These are phyloP conservation scores for Hevea brasiliensis DNA, from an alignment of 345 rosid genomes.

Conservation along the genomic window DNA sequence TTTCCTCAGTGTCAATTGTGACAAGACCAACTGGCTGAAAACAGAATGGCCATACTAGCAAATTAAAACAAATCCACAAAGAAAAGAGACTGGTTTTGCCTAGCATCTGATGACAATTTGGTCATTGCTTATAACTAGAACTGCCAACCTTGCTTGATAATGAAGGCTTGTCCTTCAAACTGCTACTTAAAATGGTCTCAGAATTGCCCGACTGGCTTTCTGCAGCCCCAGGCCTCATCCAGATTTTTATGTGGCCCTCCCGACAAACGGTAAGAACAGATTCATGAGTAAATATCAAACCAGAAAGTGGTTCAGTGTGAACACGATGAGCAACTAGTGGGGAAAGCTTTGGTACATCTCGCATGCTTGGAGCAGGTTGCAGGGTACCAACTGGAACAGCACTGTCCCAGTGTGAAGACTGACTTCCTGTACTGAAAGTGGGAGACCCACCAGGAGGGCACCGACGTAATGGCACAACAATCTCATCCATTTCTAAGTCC, in stretches of 20 bases:
- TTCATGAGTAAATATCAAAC: constrained; percentile 83
- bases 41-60: constrained; percentile 31
- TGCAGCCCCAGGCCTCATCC: constrained; percentile 77
- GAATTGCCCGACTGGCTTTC: constrained; percentile 62
- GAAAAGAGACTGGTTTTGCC: constrained; percentile 15
- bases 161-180: constrained; percentile 66
- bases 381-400: constrained; percentile 67
- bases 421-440: constrained; percentile 94
- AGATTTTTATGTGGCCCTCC: constrained; percentile 92
- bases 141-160: constrained; percentile 56
- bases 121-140: constrained; percentile 68
- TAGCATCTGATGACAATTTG: constrained; percentile 25
- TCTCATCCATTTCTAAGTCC: constrained; percentile 99
- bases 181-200: constrained; percentile 54
- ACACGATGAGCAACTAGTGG: constrained; percentile 85
- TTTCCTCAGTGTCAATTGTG: constrained; percentile 24
- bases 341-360: constrained; percentile 90
- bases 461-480: constrained; percentile 91
- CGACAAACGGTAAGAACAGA: constrained; percentile 84
- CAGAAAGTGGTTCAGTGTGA: constrained; percentile 94
- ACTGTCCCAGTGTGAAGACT: constrained; percentile 98
- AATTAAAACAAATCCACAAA: constrained; percentile 33
- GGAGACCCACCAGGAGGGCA: constrained; percentile 94
- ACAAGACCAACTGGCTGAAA: constrained; percentile 29
- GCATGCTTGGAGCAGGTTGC: constrained; percentile 92